These are phyloP conservation scores for Mycothermus thermophilus DNA, from an alignment of 495 filamentous ascomycete genomes.

Conservation along the genomic window DNA sequence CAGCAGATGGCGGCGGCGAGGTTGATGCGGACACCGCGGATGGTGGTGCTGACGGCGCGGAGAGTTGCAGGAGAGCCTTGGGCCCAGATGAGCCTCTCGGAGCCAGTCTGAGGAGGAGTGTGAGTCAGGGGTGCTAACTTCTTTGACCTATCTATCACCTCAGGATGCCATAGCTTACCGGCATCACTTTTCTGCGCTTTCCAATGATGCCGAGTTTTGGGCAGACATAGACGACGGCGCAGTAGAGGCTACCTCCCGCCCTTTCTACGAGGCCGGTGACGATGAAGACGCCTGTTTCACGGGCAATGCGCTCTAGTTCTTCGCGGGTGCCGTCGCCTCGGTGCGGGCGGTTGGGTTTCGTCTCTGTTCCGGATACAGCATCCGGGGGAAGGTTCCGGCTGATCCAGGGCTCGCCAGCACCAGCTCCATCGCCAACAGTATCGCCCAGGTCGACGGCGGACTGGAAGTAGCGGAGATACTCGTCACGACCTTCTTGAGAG, in stretches of 20 bases:
- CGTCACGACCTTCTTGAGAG: conserved; percentile 55
- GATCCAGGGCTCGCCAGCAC: conserved; percentile 63
- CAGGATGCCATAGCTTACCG: conserved; percentile 38
- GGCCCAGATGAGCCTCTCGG: conserved; percentile 78
- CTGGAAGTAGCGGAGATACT: conserved; percentile 72
- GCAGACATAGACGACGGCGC: conserved; percentile 70
- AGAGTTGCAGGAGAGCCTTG: conserved; percentile 73
- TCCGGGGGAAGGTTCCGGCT: conserved; percentile 36
- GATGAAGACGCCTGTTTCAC: conserved; percentile 66
- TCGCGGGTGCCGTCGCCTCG: conserved; percentile 83
- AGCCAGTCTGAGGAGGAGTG: conserved; percentile 55
- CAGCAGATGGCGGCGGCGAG: conserved; percentile 86
- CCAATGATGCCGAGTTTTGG: conserved; percentile 57
- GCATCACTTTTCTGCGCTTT: conserved; percentile 92
- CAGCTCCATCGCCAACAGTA: conserved; percentile 46
- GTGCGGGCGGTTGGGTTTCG: conserved; percentile 31
- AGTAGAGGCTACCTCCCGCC: conserved; percentile 72
- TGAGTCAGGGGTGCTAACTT: no score
- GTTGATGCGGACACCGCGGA: conserved; percentile 62
- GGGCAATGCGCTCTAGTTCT: conserved; percentile 56
- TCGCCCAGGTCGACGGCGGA: conserved; percentile 76
- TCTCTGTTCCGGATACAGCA: conserved; percentile 45
- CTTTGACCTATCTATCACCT: no score
- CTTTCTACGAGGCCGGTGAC: conserved; percentile 69
- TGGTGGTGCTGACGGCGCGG: conserved; percentile 64